phyloP scores from a whole-genome alignment of 2,329 filamentous ascomycete genomes.

The Tympanopsis confertula region DNA sequence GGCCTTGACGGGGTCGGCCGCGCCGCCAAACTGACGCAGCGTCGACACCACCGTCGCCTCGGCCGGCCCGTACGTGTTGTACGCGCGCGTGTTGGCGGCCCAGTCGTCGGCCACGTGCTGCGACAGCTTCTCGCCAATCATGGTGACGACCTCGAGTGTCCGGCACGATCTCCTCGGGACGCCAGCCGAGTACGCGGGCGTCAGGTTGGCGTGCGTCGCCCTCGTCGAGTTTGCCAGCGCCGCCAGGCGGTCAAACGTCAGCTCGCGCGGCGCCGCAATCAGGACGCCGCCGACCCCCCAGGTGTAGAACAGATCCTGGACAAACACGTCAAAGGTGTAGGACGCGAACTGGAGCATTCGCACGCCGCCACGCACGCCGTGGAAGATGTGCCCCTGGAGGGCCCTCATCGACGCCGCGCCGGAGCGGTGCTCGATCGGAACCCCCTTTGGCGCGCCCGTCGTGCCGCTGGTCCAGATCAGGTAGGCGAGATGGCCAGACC shows the following conservation, averaged over 20 bases:
- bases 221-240: slow-evolving; percentile 32
- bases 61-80: slow-evolving; percentile 15
- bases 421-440: slow-evolving; percentile 20
- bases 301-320: slow-evolving; percentile 55
- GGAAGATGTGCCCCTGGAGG: slow-evolving; percentile 16
- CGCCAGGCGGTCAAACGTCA: slow-evolving; percentile 42
- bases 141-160: slow-evolving; percentile 41
- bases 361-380: slow-evolving; percentile 12
- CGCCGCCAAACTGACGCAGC: slow-evolving; percentile 11
- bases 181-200: slow-evolving; percentile 46
- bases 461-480: slow-evolving; percentile 26
- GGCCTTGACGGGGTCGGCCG: slow-evolving; percentile 8
- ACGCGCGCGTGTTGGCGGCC: slow-evolving; percentile 24
- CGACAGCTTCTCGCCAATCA: slow-evolving; percentile 49
- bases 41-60: slow-evolving; percentile 14
- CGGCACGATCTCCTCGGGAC: slow-evolving; percentile 39
- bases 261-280: slow-evolving; percentile 43
- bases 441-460: slow-evolving; percentile 22
- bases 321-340: slow-evolving; percentile 29
- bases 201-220: slow-evolving; percentile 48
- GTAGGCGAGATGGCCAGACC: slow-evolving; percentile 14
- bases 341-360: slow-evolving; percentile 22
- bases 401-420: slow-evolving; percentile 21
- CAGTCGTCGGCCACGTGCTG: slow-evolving; percentile 42
- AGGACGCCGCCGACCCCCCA: slow-evolving; percentile 48